Conservation (phyloP, 2,329 filamentous ascomycete species). For the Aspergillus terreus region DNA sequence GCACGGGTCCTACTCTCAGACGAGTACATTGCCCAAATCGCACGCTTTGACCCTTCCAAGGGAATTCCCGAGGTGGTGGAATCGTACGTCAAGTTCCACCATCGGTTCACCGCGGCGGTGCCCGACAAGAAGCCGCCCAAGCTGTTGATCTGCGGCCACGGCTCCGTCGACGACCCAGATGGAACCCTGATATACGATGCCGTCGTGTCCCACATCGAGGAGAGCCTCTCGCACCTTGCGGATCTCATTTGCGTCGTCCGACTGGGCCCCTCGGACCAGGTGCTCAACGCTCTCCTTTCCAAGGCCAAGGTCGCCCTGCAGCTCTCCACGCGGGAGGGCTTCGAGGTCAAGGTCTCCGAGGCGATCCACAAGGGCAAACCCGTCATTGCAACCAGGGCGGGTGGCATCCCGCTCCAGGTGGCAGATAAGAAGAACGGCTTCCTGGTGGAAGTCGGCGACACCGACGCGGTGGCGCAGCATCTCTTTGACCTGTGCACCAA, state of each 20-base stretch:
- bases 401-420: constrained; percentile 78
- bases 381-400: constrained; percentile 69
- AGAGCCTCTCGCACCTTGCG: constrained; percentile 58
- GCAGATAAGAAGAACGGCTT: constrained; percentile 69
- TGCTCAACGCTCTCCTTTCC: constrained; percentile 71
- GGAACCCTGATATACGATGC: constrained; percentile 68
- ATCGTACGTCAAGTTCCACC: constrained; percentile 68
- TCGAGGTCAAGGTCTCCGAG: constrained; percentile 83
- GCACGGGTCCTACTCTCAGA: constrained; percentile 32
- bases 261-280: constrained; percentile 72
- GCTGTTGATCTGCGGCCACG: constrained; percentile 73
- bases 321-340: constrained; percentile 76
- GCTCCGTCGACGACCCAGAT: constrained; percentile 78
- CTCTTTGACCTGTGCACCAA: constrained; percentile 65
- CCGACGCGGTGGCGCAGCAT: constrained; percentile 64
- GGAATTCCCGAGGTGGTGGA: constrained; percentile 75
- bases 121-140: constrained; percentile 58
- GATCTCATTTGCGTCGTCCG: constrained; percentile 71
- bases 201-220: constrained; percentile 64
- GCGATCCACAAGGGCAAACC: constrained; percentile 76
- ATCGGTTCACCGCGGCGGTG: constrained; percentile 51
- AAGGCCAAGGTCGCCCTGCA: constrained; percentile 72
- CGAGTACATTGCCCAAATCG: constrained; percentile 75
- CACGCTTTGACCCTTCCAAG: constrained; percentile 79
- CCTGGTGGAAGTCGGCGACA: constrained; percentile 68